These are phyloP conservation scores for Westerdykella ornata DNA, from an alignment of 2,329 filamentous ascomycete species.

Conservation along the genomic window DNA sequence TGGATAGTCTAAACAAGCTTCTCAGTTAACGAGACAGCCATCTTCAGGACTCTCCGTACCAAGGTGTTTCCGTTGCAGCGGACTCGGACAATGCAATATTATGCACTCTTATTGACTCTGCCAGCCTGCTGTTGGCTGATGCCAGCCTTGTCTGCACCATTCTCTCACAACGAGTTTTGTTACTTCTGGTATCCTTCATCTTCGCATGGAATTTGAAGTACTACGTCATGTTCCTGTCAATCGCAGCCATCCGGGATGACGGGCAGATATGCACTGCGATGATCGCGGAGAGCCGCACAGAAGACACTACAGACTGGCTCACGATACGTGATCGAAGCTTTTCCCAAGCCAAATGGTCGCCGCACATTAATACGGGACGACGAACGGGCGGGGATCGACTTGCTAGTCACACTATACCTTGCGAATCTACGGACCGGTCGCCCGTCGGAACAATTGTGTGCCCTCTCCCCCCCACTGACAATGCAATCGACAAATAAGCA, in stretches of 20 bases:
- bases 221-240: slow-evolving; percentile 14
- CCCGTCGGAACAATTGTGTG: slow-evolving; percentile 24
- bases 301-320: slow-evolving; percentile 1
- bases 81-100: slow-evolving; percentile 8
- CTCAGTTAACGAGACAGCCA: slow-evolving; percentile 5
- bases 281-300: slow-evolving; percentile 4
- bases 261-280: slow-evolving; percentile 3
- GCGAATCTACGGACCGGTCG: slow-evolving; percentile 25
- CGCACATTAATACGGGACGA: neutral
- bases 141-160: too few relatives aligned
- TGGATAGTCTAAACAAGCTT: slow-evolving; percentile 13
- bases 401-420: neutral
- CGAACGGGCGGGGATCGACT: neutral
- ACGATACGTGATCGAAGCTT: neutral
- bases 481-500: slow-evolving; percentile 16
- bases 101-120: slow-evolving; percentile 12
- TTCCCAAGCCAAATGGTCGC: neutral
- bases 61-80: slow-evolving; percentile 6
- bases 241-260: slow-evolving; percentile 4
- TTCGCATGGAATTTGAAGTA: too few relatives aligned
- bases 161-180: too few relatives aligned
- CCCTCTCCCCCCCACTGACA: too few relatives aligned
- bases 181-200: too few relatives aligned
- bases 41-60: neutral
- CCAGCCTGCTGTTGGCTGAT: neutral